Base-by-base conservation (phyloP, 2,329 filamentous ascomycete species). In the Aspergillus aculeatus region DNA sequence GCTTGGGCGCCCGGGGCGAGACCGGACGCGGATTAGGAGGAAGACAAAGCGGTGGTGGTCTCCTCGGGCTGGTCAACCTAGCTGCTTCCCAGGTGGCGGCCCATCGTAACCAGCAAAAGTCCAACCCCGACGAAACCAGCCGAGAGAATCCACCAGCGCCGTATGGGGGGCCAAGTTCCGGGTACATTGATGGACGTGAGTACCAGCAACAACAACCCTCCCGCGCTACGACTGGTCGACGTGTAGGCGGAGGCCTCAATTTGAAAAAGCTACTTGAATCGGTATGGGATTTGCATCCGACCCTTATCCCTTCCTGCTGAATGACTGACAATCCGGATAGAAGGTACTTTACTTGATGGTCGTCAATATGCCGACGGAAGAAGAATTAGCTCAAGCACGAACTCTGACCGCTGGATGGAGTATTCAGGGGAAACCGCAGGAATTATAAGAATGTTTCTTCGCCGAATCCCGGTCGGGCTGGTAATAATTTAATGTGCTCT, bases 291-390 rank as follows among this genome's bases (percentile, higher is more conserved):
- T 9, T 24, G 10, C 10, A 12, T 11, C 5, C 2, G 32, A 6
- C 2, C 1, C 2, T 2, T 6, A 7, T 24, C 10, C 7, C 9
- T 29, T 29, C 26, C 26, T 29, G 24, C 21, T 51, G 2, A 32
- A 24, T 32, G 14, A 35, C 32, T 35, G 14, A 12, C 11, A 35
- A 12, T 26, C 5, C 16, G 32, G 38, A 12, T 41, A 61, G 59
- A 59, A 61, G 29, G 56, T 61, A 0, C 41, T 56, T 2, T 61
- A 61, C n/a, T 16, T 61, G 2, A 58, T 61, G 59, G 47, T 61
- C 32, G 59, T 61, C 4, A 61, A 61, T 23, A 58, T 58, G 59
- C 59, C 59, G 6, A 51, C 56, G 3, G 52, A 58, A 5, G 59
- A 61, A 47, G 59, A 61, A 44, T 48, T 61, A 48, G 59, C 56